Conservation (phyloP, 805 yeast genomes). For the Pichia kluyveri region DNA sequence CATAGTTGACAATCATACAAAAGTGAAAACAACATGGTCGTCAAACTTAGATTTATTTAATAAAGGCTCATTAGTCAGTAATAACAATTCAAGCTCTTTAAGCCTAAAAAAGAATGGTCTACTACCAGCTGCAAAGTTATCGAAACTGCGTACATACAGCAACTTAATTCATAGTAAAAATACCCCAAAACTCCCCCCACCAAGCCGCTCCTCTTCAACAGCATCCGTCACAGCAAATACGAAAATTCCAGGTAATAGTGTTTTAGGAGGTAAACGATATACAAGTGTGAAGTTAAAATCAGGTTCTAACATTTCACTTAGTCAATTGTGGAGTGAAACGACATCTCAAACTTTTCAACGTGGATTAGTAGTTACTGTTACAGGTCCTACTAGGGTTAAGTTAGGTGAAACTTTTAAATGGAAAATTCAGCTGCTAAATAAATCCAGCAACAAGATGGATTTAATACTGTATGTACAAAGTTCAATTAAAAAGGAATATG, state of each 20-base stretch:
- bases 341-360: constrained; percentile 10
- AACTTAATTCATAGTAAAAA: constrained; percentile 17
- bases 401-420: constrained; percentile 55
- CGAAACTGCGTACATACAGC: constrained; percentile 11
- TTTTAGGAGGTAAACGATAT: constrained; percentile 7
- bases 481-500: constrained; percentile 25
- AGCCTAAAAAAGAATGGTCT: background rate
- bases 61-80: constrained; percentile 2
- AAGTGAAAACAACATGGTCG: constrained; percentile 28
- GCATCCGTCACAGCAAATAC: background rate
- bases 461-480: constrained; percentile 41
- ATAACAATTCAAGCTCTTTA: constrained; percentile 1
- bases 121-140: constrained; percentile 12
- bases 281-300: constrained; percentile 13
- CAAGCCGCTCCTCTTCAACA: background rate
- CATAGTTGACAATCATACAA: constrained; percentile 11
- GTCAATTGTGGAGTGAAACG: constrained; percentile 7
- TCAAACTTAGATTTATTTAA: constrained; percentile 27
- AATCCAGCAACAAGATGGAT: constrained; percentile 39
- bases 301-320: constrained; percentile 15
- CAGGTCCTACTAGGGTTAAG: constrained; percentile 52
- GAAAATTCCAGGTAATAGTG: background rate
- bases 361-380: constrained; percentile 35
- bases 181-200: constrained; percentile 4
- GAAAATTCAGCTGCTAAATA: constrained; percentile 59